Evolutionary conservation across 495 filamentous ascomycete genomes (phyloP).

Genomic region (Neurospora terricola): DNA sequence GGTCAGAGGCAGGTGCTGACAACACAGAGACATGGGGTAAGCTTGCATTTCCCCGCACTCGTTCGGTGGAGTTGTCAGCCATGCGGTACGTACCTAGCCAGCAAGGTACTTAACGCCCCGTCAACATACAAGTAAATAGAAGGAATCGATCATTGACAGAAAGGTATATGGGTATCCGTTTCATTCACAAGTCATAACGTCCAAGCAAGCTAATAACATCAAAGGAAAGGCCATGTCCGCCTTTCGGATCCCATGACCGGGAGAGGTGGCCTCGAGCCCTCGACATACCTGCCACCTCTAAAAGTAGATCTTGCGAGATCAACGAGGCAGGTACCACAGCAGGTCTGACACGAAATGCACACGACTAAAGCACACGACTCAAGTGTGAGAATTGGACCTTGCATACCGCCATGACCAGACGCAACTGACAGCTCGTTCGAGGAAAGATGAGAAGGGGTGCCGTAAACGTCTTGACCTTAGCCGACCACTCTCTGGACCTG

Average conservation of each 20-base stretch:
- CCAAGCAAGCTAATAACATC: background rate
- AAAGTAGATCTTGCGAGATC: background rate
- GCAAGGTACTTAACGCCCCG: background rate
- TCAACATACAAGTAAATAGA: background rate
- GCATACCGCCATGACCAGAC: background rate
- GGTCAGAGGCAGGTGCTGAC: background rate
- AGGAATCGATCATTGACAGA: background rate
- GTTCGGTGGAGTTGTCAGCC: background rate
- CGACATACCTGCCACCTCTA: background rate
- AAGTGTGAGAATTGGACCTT: background rate
- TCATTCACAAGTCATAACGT: background rate
- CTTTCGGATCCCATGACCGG: background rate
- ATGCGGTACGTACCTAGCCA: background rate
- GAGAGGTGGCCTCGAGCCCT: background rate
- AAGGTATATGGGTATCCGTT: background rate
- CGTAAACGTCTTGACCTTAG: background rate
- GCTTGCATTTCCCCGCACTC: background rate
- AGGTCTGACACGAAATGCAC: background rate
- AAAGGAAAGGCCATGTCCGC: background rate
- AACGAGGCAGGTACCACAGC: background rate
- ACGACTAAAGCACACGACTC: background rate
- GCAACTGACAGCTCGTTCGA: background rate
- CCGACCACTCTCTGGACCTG: constrained; percentile 27
- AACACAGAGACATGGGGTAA: background rate
- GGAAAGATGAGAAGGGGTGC: background rate